Evolutionary conservation across 225 moss, liverwort and hornwort species (phyloP), one percentile per base, ranked within the genome.

Genomic region (Marchantia paleacea): DNA sequence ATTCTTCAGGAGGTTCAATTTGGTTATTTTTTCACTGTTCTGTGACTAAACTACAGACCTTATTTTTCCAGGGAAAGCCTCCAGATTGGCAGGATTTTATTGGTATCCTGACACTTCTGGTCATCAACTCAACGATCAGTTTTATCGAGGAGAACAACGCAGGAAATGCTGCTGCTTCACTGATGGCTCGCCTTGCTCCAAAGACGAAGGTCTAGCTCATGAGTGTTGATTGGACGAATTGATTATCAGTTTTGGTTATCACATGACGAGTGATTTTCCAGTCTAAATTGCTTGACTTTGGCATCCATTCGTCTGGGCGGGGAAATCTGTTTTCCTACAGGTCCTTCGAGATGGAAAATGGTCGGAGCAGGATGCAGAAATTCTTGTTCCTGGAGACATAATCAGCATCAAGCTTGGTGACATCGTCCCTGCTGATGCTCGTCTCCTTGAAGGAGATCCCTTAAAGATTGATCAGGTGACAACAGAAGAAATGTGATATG

Each of bases 111-210:
- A 22, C 22, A 48, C 50, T 72, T 16, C 47, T 72, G 16, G 16
- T 72, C 19, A 50, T 72, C 30, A 72, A 72, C 20, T 72, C 71
- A 20, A 72, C 71, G 26, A 72, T 72, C 20, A 72, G 71, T 26
- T 72, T 22, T 20, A 31, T 72, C 47, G 71, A 72, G 47, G 71
- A 72, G 71, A 72, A 72, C 71, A 72, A 72, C 26, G 71, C 71
- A 39, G 77, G 63, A 39, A 63, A 78, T 29, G 62, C 63, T 12
- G 62, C 77, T 14, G 77, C 77, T 60, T 57, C 77, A 48, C 50
- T 78, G 63, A 63, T 78, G 77, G 77, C 77, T 51, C 15, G 30
- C 16, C 77, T 63, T 20, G 77, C 77, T 47, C 77, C 77, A 16
- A 78, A 26, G 28, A 28, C 39, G 11, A 63, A 63, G 64, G 76